phyloP scores from a whole-genome alignment of 345 rosid genomes.

The Hypericum androsaemum region DNA sequence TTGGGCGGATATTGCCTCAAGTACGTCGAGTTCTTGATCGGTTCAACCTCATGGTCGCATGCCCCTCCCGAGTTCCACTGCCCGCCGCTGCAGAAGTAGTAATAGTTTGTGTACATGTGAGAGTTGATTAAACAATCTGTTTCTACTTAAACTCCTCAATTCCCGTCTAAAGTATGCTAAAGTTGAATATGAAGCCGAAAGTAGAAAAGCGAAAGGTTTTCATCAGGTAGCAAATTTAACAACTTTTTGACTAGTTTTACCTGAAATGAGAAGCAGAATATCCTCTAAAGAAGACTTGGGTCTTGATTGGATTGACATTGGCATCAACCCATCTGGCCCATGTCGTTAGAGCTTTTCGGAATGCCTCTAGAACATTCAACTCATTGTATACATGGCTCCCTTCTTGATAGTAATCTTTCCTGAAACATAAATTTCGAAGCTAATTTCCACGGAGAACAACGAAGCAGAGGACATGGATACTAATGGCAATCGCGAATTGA shows the following conservation, averaged over 20 bases:
- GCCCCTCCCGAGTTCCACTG: slow-evolving; percentile 99
- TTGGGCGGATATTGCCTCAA: slow-evolving; percentile 55
- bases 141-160: too few relatives aligned
- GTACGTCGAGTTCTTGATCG: slow-evolving; percentile 69
- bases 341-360: slow-evolving; percentile 74
- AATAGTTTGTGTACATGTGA: not conserved
- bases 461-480: not conserved
- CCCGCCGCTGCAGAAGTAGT: slow-evolving; percentile 54
- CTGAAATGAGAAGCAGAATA: slow-evolving; percentile 95
- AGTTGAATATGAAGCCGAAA: too few relatives aligned
- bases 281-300: slow-evolving; percentile 81
- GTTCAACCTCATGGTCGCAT: slow-evolving; percentile 73
- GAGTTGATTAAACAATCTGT: not conserved
- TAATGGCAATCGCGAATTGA: not conserved
- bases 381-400: slow-evolving; percentile 69
- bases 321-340: slow-evolving; percentile 94
- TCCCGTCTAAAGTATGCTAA: too few relatives aligned
- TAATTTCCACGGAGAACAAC: not conserved
- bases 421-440: slow-evolving; percentile 19
- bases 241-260: slow-evolving; percentile 16
- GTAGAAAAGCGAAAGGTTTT: too few relatives aligned
- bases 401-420: slow-evolving; percentile 93
- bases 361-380: slow-evolving; percentile 81
- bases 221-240: too few relatives aligned
- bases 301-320: slow-evolving; percentile 47